Conservation (phyloP, 306 rosid genomes). For the Dalbergia cultrata region DNA sequence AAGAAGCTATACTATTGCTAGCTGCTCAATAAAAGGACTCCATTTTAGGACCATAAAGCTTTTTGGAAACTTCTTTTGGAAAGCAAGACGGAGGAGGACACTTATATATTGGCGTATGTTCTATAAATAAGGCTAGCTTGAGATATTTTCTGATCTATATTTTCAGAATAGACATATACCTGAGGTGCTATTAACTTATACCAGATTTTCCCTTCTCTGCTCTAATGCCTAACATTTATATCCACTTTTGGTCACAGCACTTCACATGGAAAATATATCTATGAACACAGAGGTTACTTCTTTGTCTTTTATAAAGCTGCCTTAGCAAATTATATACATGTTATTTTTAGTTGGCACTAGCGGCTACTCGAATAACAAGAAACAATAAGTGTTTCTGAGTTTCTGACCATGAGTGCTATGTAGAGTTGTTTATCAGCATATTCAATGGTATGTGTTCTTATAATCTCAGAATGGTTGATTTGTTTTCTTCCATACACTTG, state of each 20-base stretch:
- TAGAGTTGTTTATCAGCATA: not conserved
- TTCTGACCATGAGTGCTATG: not conserved
- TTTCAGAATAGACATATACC: constrained; percentile 59
- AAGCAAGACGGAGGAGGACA: constrained; percentile 15
- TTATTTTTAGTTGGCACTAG: too few species aligned
- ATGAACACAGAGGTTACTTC: not conserved
- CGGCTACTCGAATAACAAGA: not conserved
- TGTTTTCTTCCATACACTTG: not conserved
- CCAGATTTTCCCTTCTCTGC: constrained; percentile 60
- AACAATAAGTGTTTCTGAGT: not conserved
- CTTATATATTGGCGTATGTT: not conserved
- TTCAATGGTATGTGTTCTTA: constrained; percentile 6
- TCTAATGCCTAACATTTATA: constrained; percentile 52
- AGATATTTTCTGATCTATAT: constrained; percentile 24
- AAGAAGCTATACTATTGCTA: not conserved
- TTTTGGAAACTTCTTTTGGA: not conserved
- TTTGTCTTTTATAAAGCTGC: too few species aligned
- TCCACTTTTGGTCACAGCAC: constrained; percentile 45
- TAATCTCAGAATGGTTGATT: not conserved
- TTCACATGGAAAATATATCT: constrained; percentile 52
- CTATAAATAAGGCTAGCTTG: not conserved
- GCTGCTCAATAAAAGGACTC: not conserved
- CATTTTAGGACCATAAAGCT: not conserved
- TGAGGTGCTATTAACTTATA: constrained; percentile 48
- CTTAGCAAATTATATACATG: too few species aligned